Conservation (phyloP, 345 rosid species). For the Viola odorata region DNA sequence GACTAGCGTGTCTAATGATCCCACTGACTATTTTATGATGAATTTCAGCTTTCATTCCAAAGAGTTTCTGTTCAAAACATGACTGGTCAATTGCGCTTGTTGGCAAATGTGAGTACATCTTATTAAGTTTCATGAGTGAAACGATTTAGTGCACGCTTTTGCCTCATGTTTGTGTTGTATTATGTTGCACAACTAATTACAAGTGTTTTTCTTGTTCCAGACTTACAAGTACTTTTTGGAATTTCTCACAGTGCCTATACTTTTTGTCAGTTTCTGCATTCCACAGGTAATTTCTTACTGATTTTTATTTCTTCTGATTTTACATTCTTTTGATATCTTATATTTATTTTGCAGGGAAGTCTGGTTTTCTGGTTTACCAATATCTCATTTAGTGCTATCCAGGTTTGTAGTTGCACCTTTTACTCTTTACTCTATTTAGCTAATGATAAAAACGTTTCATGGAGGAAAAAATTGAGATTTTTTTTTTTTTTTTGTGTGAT, state of each 20-base stretch:
- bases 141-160: neutral
- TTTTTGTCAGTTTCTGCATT: slow-evolving; percentile 48
- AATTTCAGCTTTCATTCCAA: slow-evolving; percentile 52
- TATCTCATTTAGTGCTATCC: slow-evolving; percentile 58
- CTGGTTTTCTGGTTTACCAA: slow-evolving; percentile 87
- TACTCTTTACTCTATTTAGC: too few species aligned
- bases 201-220: slow-evolving; percentile 45
- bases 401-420: slow-evolving; percentile 41
- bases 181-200: neutral
- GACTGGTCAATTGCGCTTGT: slow-evolving; percentile 31
- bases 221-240: slow-evolving; percentile 51
- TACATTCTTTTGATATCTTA: slow-evolving; percentile 7
- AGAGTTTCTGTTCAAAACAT: slow-evolving; percentile 36
- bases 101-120: slow-evolving; percentile 53
- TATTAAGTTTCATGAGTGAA: neutral
- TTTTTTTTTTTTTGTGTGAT: too few species aligned
- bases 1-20: too few species aligned
- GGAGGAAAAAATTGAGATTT: too few species aligned
- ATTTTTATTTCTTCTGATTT: neutral
- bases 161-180: neutral
- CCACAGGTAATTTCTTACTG: slow-evolving; percentile 58
- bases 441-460: too few species aligned
- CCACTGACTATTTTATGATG: too few species aligned
- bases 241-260: slow-evolving; percentile 42
- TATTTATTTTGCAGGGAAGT: slow-evolving; percentile 61